phyloP scores from a whole-genome alignment of 2,329 filamentous ascomycete genomes.

The Colletotrichum echinochloae region DNA sequence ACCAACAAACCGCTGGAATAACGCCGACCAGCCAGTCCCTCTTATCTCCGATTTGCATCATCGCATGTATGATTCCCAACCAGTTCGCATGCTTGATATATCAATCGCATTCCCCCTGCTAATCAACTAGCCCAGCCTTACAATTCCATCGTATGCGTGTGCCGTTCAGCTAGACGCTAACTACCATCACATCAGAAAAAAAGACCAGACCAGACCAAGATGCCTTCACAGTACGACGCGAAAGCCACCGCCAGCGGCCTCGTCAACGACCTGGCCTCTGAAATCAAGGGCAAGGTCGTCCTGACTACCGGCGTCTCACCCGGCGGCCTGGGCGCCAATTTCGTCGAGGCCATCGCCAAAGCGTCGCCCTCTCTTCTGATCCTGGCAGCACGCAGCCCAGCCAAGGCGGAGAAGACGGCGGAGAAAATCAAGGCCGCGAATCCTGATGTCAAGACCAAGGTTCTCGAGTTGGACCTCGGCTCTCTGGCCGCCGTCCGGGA shows the following conservation, averaged over 20 bases:
- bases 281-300: slow-evolving; percentile 53
- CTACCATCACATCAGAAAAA: neutral
- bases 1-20: neutral
- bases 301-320: slow-evolving; percentile 57
- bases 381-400: slow-evolving; percentile 56
- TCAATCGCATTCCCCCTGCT: neutral
- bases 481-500: slow-evolving; percentile 53
- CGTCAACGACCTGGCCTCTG: slow-evolving; percentile 45
- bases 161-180: neutral
- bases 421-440: slow-evolving; percentile 49
- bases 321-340: slow-evolving; percentile 52
- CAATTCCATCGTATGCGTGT: neutral
- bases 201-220: slow-evolving; percentile 5
- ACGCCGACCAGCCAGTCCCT: neutral
- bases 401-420: slow-evolving; percentile 55
- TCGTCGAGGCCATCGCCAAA: slow-evolving; percentile 53
- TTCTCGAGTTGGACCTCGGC: slow-evolving; percentile 54
- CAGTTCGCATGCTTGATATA: neutral
- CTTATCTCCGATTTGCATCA: neutral
- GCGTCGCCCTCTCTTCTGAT: slow-evolving; percentile 56
- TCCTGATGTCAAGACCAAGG: slow-evolving; percentile 50
- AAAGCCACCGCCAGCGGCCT: slow-evolving; percentile 45
- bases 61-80: neutral
- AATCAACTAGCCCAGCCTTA: neutral
- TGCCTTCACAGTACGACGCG: slow-evolving; percentile 18